Base-by-base conservation (phyloP, 441 rosid species). In the Sinapis alba region DNA sequence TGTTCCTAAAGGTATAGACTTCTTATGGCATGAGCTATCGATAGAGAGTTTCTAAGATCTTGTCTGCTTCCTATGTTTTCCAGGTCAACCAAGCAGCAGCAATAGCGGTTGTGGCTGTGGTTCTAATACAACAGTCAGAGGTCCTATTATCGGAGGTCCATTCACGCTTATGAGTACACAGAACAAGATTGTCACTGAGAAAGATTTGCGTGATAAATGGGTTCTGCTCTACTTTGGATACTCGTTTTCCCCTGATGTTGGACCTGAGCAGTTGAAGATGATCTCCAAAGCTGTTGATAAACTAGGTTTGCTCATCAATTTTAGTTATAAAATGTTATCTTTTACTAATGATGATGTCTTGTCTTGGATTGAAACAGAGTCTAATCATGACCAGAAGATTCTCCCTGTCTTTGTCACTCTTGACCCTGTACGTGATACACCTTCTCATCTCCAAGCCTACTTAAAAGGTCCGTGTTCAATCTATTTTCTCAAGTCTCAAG, bases 181-280 rank as follows among this genome's bases (percentile, higher is more conserved):
- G 62, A 81, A 82, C 66, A 85, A 54, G 72, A 56, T 65, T 0
- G 84, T 94, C n/a, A 88, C 91, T 21, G 89, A 88, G 73, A 34
- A 75, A 58, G 80, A 84, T 75, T 83, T 94, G 38, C 65, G 72
- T 2, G 96, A 96, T 58, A 89, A 90, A 21, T 94, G 97, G 98
- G 79, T 85, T 75, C 83, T 92, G 54, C 81, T 94, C 28, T 87
- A 90, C 86, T 94, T 94, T 53, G 98, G 98, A 20, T 92, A 91
- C 78, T 88, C 98, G 20, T 89, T 82, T 72, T 90, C 97, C 18
- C 98, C 98, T 28, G 98, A 92, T 88, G 83, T 86, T 69, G 95
- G 97, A 53, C 98, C 96, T 0, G 92, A 86, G 57, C 95, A 93
- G 72, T 30, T 89, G 16, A 77, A 75, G 76, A 79, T 86, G 64